Base-by-base conservation (phyloP, 2,329 filamentous ascomycete genomes). In the Calonectria ilicicola region DNA sequence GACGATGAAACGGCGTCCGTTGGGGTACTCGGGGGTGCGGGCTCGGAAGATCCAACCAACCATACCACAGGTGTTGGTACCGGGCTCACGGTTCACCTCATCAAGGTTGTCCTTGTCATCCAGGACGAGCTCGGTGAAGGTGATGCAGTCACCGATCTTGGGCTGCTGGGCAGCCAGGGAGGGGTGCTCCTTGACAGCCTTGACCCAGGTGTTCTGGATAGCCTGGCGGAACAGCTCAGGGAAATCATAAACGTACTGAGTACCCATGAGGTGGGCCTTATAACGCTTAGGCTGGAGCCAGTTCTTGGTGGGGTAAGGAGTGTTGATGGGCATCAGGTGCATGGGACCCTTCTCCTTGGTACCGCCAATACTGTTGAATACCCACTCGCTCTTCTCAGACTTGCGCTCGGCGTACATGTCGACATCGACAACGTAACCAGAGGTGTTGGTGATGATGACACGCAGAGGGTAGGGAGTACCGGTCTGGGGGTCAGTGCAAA, bases 221-320 rank as follows among this genome's bases (percentile, higher is more conserved):
- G 97, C 95, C 86, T 98, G 97, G 82, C 97, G 92, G 94, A 99
- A 99, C 62, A 99, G 92, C 89, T 99, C 97, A 35, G 97, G 97
- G 93, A 99, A 99, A 86, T 99, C 97, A 84, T 99, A 99, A 67
- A 98, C 97, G 83, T 98, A 99, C 86, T 99, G 97, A 32, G 97
- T 99, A 76, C 97, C 97, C 96, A 99, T 98, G 74, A 98, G 89
- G 84, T 99, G 97, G 78, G 97, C 97, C 93, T 98, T 98, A 92
- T 99, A 98, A 80, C 97, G 93, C 92, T 98, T 98, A 75, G 97
- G 97, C 87, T 99, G 97, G 73, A 99, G 91, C 89, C 96, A 98
- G 86, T 98, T 97, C 92, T 99, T 99, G 82, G 96, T 98, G 44
- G 96, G 93, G 85, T 99, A 99, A 26, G 97, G 95, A 4, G 95